Evolutionary conservation across 176 grass and related monocot species (phyloP), one percentile per base, ranked within the genome.

Genomic region (Phoenix roebelenii): DNA sequence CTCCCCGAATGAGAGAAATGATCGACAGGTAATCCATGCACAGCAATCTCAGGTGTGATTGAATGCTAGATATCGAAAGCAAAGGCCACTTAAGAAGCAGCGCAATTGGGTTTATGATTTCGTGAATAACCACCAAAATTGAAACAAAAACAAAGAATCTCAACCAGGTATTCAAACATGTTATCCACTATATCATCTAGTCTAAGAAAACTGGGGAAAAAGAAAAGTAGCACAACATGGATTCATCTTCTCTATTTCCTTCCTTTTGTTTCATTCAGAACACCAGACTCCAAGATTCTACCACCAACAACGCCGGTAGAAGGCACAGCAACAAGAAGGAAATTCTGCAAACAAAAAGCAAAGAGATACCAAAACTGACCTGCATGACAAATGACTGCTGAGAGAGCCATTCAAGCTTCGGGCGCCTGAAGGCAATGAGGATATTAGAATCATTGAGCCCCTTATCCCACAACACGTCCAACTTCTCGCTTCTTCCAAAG

Each of bases 341-440:
- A 44, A 44, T 44, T 44, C 35, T 2, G 6, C 1, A 16, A 22
- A 18, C 26, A 32, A 25, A n/a, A 57, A 68, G 19, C 18, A 54
- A 55, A 35, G 56, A 50, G 60, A 65, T 15, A 44, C 4, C 39
- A 71, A 25, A 14, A 17, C 35, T 14, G 64, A 98, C 93, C 93
- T 98, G 76, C 70, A 98, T 54, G 70, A 88, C 76, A 73, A 92
- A 92, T 15, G 93, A 98, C 64, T 88, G 87, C 57, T 91, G 87
- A 22, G 80, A 71, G 7, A 83, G 52, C 78, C 79, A 85, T 58
- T 87, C 84, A 16, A 81, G 75, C 26, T 65, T 83, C 12, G 84
- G 93, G 15, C 81, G 81, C 60, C 87, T 98, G 53, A 92, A 73
- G 50, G 93, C 87, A 25, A 89, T 51, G 25, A 77, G 64, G n/a